Evolutionary conservation across 78 protist species (phyloP).

Genomic region (Creolimax fragrantissima): DNA sequence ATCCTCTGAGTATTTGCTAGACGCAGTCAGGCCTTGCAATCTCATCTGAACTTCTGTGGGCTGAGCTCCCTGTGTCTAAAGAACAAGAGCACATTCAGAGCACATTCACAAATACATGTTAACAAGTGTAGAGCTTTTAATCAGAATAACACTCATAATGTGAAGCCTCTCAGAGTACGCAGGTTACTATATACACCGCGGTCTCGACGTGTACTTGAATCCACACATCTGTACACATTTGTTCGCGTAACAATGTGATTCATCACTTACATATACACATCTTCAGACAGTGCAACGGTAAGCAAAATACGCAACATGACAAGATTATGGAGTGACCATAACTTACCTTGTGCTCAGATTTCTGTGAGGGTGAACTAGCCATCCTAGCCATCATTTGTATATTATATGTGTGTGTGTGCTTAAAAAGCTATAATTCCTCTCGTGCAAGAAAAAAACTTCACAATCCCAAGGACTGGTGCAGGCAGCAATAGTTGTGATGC

Average conservation of each 20-base stretch:
- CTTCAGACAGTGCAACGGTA: background rate
- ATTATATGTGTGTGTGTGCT: background rate
- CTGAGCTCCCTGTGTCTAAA: background rate
- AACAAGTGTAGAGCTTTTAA: no score
- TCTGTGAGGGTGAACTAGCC: background rate
- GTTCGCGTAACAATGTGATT: background rate
- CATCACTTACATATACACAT: background rate
- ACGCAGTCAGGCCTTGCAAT: background rate
- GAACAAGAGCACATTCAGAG: no score
- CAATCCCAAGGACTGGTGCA: background rate
- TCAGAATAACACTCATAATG: no score
- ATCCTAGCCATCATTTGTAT: background rate
- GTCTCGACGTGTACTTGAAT: background rate
- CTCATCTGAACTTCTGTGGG: background rate
- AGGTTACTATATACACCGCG: background rate
- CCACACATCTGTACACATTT: background rate
- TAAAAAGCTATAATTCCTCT: background rate
- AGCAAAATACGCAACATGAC: background rate
- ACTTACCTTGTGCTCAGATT: background rate
- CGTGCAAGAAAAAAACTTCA: background rate
- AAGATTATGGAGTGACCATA: background rate
- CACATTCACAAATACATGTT: background rate
- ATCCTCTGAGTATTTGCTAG: background rate
- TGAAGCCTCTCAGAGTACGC: background rate
- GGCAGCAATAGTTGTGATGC: background rate